Evolutionary conservation across 495 filamentous ascomycete genomes (phyloP), one percentile per base, ranked within the genome.

Genomic region (Penicillium simplicissimum): DNA sequence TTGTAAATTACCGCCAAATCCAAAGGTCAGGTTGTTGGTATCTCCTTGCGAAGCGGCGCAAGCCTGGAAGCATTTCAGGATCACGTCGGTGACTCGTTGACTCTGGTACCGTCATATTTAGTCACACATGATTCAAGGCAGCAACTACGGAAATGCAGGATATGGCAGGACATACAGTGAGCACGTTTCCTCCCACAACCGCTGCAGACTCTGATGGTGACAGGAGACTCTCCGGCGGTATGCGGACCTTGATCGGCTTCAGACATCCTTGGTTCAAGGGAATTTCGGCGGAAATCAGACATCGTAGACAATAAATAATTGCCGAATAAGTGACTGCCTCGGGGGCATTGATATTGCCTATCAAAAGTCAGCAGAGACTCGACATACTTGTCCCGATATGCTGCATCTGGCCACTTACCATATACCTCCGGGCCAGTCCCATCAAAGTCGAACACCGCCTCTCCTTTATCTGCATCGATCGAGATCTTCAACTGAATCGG

Each of bases 191-290:
- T 53, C 93, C 93, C 0, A 96, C 92, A 0, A 96, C 92, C 0
- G 93, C 93, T 8, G 93, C 91, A 3, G 70, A 53, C 47, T 88
- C 85, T 1, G 90, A 92, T 4, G 94, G 94, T 0, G 86, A 89
- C 13, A 97, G 82, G 59, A 97, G 88, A 36, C 85, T 90, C 56
- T 84, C 82, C 21, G 85, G 82, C 0, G 94, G 94, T 60, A 97
- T 95, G 48, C 81, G 82, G 67, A 98, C 89, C 42, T 84, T 80
- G 69, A 96, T 88, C 4, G 94, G 94, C 60, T 84, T 87, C 8
- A 98, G 79, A 68, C 94, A 98, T 57, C 94, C 94, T 76, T 98
- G 93, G 73, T 98, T 98, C 10, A 98, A 82, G 0, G 94, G 94
- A 28, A 98, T 97, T 69, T 97, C 93, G 71, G 92, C 86, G 0